Evolutionary conservation across 345 rosid species (phyloP).

Genomic region (Salix suchowensis): DNA sequence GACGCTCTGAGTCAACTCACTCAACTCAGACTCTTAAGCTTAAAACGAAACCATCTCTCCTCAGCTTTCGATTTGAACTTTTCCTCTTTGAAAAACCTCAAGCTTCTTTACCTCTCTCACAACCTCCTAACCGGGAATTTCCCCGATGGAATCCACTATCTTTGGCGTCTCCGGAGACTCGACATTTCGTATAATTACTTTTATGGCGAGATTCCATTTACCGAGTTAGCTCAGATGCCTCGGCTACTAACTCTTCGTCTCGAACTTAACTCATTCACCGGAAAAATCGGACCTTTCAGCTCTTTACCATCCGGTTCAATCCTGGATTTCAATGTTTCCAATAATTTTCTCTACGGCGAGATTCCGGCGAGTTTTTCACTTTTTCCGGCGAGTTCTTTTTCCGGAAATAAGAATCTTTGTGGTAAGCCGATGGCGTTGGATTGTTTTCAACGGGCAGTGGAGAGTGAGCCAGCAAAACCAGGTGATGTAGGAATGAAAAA

Average conservation of each 20-base stretch:
- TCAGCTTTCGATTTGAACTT: conserved; percentile 11
- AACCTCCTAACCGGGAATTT: conserved; percentile 27
- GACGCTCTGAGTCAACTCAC: conserved; percentile 19
- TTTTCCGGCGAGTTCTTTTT: conserved; percentile 31
- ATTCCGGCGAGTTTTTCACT: conserved; percentile 27
- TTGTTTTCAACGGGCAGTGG: conserved; percentile 21
- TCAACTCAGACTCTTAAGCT: conserved; percentile 40
- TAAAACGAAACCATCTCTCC: conserved; percentile 32
- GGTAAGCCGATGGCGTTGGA: conserved; percentile 29
- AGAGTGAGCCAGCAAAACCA: conserved; percentile 3
- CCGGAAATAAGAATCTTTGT: conserved; percentile 35
- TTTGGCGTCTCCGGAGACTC: conserved; percentile 34
- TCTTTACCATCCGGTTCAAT: conserved; percentile 11
- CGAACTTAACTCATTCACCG: conserved; percentile 32
- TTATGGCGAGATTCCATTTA: conserved; percentile 32
- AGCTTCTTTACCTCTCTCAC: conserved; percentile 41
- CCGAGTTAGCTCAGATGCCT: conserved; percentile 19
- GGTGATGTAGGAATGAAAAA: not conserved
- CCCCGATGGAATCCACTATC: conserved; percentile 25
- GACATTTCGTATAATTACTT: conserved; percentile 39
- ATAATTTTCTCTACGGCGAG: conserved; percentile 32
- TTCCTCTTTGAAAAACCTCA: conserved; percentile 27
- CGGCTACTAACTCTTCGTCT: conserved; percentile 37
- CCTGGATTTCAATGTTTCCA: conserved; percentile 30
- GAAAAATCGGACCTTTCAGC: conserved; percentile 13